A percentile compares a stretch with the other conserved stretches of the same genome.
These are phyloP conservation scores for Talaromyces sp. DNA, from an alignment of 2,329 filamentous ascomycete species.

Conservation along the genomic window DNA sequence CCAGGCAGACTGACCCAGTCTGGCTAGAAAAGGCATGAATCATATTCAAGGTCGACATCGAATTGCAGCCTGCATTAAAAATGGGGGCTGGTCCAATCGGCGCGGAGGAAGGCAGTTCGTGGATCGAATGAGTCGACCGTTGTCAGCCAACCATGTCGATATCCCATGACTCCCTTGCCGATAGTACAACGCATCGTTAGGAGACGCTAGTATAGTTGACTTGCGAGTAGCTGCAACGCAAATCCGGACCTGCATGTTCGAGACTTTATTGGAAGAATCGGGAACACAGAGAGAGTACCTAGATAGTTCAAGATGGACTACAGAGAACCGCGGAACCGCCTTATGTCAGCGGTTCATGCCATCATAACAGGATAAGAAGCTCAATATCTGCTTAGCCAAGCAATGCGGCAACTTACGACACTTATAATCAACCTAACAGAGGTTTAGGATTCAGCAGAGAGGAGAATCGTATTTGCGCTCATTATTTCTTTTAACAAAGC, in stretches of 20 bases:
- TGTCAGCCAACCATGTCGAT: slow-evolving; percentile 18
- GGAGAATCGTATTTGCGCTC: slow-evolving; percentile 18
- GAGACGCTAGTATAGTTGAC: not conserved
- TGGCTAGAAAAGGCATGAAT: slow-evolving; percentile 4
- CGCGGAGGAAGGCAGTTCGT: slow-evolving; percentile 1
- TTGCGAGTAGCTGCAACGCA: not conserved
- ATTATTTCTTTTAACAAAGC: slow-evolving; percentile 14
- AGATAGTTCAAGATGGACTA: not conserved
- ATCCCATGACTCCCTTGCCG: slow-evolving; percentile 16
- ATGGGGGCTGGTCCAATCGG: slow-evolving; percentile 22
- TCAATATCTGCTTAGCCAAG: not conserved
- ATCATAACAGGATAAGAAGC: not conserved
- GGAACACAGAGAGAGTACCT: no score
- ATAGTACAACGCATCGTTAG: slow-evolving; percentile 1
- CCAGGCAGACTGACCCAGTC: not conserved
- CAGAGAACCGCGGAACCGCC: no score
- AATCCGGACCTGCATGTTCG: slow-evolving; percentile 16
- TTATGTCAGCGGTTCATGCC: no score
- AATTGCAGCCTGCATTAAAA: slow-evolving; percentile 6
- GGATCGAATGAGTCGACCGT: slow-evolving; percentile 2
- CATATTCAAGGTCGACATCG: not conserved
- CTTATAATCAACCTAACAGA: not conserved
- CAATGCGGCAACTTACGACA: not conserved
- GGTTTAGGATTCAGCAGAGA: slow-evolving; percentile 14
- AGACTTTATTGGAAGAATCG: not conserved